Conservation (phyloP, 1,284 basidiomycete genomes). For the Somion occarium region DNA sequence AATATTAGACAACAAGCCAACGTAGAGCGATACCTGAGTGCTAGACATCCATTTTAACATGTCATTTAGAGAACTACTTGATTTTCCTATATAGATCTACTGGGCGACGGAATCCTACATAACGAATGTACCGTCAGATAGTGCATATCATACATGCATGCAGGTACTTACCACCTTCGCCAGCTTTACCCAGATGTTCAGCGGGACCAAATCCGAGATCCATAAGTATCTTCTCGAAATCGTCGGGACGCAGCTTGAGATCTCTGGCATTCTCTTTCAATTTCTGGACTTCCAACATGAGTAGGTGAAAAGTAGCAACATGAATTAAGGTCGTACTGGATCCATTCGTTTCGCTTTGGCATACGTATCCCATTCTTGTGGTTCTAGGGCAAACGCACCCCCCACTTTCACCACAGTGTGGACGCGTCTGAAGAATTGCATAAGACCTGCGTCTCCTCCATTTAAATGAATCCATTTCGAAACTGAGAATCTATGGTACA, state of each 20-base stretch:
- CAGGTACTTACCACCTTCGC: constrained; percentile 44
- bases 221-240: constrained; percentile 50
- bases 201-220: constrained; percentile 58
- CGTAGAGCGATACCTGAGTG: neutral
- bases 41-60: neutral
- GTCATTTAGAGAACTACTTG: neutral
- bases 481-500: constrained; percentile 59
- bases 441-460: constrained; percentile 62
- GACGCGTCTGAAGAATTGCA: constrained; percentile 58
- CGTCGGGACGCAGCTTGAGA: constrained; percentile 53
- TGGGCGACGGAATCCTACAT: constrained; percentile 43
- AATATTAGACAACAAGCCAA: neutral
- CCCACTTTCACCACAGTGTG: constrained; percentile 50
- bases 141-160: constrained; percentile 14
- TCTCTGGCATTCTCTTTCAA: constrained; percentile 54
- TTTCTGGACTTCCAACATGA: constrained; percentile 30
- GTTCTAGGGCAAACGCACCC: constrained; percentile 68
- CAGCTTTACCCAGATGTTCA: constrained; percentile 47
- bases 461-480: constrained; percentile 87
- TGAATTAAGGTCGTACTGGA: constrained; percentile 32
- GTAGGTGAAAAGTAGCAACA: neutral
- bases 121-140: neutral
- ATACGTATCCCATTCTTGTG: constrained; percentile 78
- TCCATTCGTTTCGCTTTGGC: constrained; percentile 67
- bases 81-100: constrained; percentile 41